phyloP scores from a whole-genome alignment of 306 rosid genomes.

The Prunus mira region DNA sequence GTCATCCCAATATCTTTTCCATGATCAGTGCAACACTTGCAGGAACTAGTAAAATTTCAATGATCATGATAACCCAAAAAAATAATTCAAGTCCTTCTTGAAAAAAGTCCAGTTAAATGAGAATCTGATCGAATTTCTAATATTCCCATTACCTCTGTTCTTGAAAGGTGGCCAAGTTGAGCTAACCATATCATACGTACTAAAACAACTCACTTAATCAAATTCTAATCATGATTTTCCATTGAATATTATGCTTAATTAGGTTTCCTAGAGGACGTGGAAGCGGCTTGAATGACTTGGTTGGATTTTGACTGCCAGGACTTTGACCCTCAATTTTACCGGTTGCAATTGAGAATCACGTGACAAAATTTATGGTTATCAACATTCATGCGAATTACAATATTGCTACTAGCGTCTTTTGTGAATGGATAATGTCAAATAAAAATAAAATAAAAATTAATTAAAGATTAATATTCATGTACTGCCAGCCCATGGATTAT shows the following conservation, averaged over 20 bases:
- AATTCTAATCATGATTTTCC: constrained; percentile 2
- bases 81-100: not conserved
- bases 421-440: not conserved
- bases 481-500: too few species aligned
- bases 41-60: not conserved
- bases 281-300: constrained; percentile 20
- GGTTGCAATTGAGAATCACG: constrained; percentile 15
- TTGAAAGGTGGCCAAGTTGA: constrained; percentile 26
- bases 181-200: not conserved
- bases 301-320: constrained; percentile 23
- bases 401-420: not conserved
- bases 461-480: too few species aligned
- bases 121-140: not conserved
- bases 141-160: constrained; percentile 11
- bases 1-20: not conserved
- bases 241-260: not conserved
- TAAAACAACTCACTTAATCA: constrained; percentile 10
- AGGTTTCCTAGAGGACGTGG: not conserved
- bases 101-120: not conserved
- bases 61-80: not conserved
- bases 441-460: too few species aligned
- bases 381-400: not conserved
- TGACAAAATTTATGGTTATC: constrained; percentile 11
- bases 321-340: constrained; percentile 28
- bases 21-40: not conserved